Evolutionary conservation across 2,329 filamentous ascomycete genomes (phyloP), one percentile per base, ranked within the genome.

Genomic region (Fusarium veterinarium): DNA sequence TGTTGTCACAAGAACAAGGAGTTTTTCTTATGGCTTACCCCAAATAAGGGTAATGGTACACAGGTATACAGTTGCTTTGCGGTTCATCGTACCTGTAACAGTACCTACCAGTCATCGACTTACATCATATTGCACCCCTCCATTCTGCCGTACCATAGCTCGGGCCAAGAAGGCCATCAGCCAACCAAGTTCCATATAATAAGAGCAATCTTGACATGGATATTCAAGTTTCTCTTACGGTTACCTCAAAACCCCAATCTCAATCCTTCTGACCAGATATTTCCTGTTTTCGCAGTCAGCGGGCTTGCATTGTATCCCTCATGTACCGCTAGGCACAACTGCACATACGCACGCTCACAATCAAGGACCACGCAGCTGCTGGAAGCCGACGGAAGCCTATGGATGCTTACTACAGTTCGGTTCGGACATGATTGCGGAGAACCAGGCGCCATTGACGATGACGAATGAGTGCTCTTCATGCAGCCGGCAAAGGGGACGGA

Each of bases 371-470:
- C 55, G 42, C 57, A 49, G 46, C 25, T 52, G n/a, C 28, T 56
- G 46, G 66, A 73, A 73, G 40, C 58, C 45, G 41, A 64, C 57
- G 60, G 70, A 73, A 71, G 33, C 62, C 67, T 56, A 44, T 52
- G 48, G 70, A 71, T 60, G 60, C 59, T 62, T 42, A 62, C 55
- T 58, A 56, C 53, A 46, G 30, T 44, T 41, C 33, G 40, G 25
- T 30, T 57, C 53, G 53, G 52, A 58, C 28, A 66, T 62, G 64
- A 59, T 16, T 37, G 46, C 64, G 69, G 69, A 65, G 46, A 49
- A 44, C 30, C 52, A 66, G 70, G 48, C 66, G 30, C 45, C 44
- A 68, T 44, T 33, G 46, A 30, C 51, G 57, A 74, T 67, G 67
- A 74, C 67, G 71, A 74, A 72, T 69, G 25, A 11, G 42, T 55